Evolutionary conservation across 2,329 filamentous ascomycete genomes (phyloP).

Genomic region (Boeremia exigua): DNA sequence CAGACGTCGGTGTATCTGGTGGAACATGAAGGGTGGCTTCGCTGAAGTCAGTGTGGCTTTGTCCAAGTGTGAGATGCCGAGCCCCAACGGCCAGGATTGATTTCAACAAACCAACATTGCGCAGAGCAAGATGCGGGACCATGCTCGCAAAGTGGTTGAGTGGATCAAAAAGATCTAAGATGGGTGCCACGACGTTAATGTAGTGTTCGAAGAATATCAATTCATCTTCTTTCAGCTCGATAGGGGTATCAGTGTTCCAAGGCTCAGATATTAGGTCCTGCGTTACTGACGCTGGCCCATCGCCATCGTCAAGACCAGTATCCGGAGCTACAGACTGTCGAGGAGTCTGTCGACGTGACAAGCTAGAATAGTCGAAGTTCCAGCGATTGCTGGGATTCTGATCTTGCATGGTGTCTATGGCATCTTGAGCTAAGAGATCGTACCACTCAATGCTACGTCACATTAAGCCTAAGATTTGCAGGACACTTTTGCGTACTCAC

Average conservation of each 20-base stretch:
- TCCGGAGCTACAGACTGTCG: conserved; percentile 39
- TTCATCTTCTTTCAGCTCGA: conserved; percentile 45
- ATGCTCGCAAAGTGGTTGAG: conserved; percentile 45
- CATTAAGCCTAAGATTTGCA: not conserved
- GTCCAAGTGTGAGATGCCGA: conserved; percentile 55
- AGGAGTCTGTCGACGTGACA: conserved; percentile 49
- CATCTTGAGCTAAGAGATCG: conserved; percentile 54
- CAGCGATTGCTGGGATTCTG: conserved; percentile 42
- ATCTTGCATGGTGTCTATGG: conserved; percentile 42
- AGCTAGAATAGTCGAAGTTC: conserved; percentile 52
- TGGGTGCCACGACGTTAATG: conserved; percentile 45
- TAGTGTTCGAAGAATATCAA: conserved; percentile 49
- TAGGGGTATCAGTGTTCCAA: conserved; percentile 31
- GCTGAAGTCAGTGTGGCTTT: conserved; percentile 22
- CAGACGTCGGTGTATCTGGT: conserved; percentile 22
- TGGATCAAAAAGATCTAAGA: conserved; percentile 55
- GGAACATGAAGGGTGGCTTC: conserved; percentile 37
- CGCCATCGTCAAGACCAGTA: conserved; percentile 4
- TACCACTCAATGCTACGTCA: conserved; percentile 52
- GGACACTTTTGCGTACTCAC: conserved; percentile 2
- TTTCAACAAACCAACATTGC: conserved; percentile 64
- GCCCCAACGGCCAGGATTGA: conserved; percentile 63
- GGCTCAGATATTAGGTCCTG: conserved; percentile 22
- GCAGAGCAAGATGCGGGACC: conserved; percentile 49
- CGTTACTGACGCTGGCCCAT: conserved; percentile 10